Percentiles rank a stretch among this genome's conserved stretches.
phyloP scores from a whole-genome alignment of 2,329 filamentous ascomycete genomes.

The Epichloe gansuensis region DNA sequence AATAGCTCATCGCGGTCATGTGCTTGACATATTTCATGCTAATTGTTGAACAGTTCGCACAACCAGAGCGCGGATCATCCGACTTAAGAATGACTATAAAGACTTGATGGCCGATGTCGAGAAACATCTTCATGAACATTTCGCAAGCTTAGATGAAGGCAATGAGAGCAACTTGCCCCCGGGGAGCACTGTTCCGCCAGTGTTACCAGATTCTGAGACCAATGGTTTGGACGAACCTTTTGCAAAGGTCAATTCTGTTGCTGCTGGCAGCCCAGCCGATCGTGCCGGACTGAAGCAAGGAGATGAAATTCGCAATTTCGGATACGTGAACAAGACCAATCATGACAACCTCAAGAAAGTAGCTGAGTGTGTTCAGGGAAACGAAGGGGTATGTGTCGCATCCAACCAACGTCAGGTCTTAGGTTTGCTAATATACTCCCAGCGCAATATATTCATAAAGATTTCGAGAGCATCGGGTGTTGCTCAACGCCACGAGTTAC shows the following conservation, averaged over 20 bases:
- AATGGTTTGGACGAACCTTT: constrained; percentile 37
- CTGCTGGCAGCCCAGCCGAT: constrained; percentile 65
- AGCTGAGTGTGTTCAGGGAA: constrained; percentile 78
- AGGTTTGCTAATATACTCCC: constrained; percentile 14
- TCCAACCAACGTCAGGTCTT: not conserved
- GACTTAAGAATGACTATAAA: constrained; percentile 87
- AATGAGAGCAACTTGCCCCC: constrained; percentile 19
- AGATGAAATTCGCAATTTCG: constrained; percentile 76
- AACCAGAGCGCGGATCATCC: constrained; percentile 81
- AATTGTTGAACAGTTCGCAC: constrained; percentile 57
- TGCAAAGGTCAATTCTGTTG: constrained; percentile 79
- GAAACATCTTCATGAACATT: constrained; percentile 75
- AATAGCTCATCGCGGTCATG: not conserved
- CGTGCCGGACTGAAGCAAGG: constrained; percentile 67
- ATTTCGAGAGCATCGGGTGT: constrained; percentile 37
- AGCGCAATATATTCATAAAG: constrained; percentile 62
- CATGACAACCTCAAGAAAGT: constrained; percentile 78
- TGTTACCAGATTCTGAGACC: constrained; percentile 18
- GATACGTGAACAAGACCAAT: constrained; percentile 69
- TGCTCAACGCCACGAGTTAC: constrained; percentile 41
- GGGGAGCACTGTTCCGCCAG: constrained; percentile 15
- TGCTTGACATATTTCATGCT: constrained; percentile 3
- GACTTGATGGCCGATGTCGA: constrained; percentile 74
- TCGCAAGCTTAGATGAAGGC: constrained; percentile 54
- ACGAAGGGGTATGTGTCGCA: constrained; percentile 61